Base-by-base conservation (phyloP, 2,329 filamentous ascomycete genomes). In the Xylariaceae sp. region DNA sequence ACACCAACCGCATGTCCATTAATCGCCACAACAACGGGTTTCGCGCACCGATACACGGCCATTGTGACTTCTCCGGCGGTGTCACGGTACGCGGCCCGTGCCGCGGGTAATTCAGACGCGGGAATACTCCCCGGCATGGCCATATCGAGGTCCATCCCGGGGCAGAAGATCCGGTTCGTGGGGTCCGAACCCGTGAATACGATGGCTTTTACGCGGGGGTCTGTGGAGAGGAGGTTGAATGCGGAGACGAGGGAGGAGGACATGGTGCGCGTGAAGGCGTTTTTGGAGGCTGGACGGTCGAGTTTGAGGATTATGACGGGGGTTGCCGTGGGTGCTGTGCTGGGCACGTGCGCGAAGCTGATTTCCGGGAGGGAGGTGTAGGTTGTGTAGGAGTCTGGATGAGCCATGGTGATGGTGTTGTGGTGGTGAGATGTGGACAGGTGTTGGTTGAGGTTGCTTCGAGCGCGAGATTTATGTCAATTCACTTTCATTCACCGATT, bases 251-350 rank as follows among this genome's bases (percentile, higher is more conserved):
- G 77, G 66, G 87, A 86, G 13, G 73, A 68, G 4, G 23, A 4
- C 23, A 30, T 30, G 23, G 23, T 30, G 23, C 66, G 84, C 83
- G 9, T 75, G 72, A 0, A 87, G 88, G 15, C 88, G 83, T 74
- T 88, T 78, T 47, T 30, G 23, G 23, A 30, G 23, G 23, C 23
- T 5, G 23, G 23, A 30, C 23, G 23, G 23, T 30, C 23, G 23
- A 90, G 80, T 1, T 82, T 82, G 39, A 89, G 72, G 62, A 89
- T 71, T 53, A 90, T 78, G 55, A 88, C 79, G 13, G 81, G 80
- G 0, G 86, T 88, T 11, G 82, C 80, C 2, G 78, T 74, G 9
- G 79, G 71, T 0, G 86, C 83, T 7, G 74, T 73, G 2, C 71
- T 59, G 81, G 81, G 81, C 63, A 81, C 74, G 66, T 84, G 80